Conservation (phyloP, 2,329 filamentous ascomycete genomes). For the Boeremia lycopersici region DNA sequence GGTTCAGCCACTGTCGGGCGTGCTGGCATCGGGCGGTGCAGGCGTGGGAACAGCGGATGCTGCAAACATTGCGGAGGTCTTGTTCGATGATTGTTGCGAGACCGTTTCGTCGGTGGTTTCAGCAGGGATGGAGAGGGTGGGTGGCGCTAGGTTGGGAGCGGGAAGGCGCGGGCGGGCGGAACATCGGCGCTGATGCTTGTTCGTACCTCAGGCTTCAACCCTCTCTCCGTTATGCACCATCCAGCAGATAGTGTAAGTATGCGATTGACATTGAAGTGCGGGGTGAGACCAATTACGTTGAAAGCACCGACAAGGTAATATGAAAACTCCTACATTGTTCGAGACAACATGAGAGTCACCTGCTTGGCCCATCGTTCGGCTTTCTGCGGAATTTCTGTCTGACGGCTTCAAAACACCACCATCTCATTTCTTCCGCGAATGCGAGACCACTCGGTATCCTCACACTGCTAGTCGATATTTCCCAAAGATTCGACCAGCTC, state of each 20-base stretch:
- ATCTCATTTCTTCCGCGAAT: not conserved
- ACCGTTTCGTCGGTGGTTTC: slow-evolving; percentile 20
- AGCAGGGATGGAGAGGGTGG: slow-evolving; percentile 6
- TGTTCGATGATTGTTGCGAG: slow-evolving; percentile 30
- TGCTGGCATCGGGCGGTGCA: not conserved
- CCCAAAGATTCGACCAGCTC: slow-evolving; percentile 21
- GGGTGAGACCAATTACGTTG: not conserved
- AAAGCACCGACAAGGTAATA: no score
- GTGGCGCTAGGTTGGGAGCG: slow-evolving; percentile 11
- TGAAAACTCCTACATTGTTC: not conserved
- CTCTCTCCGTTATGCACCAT: not conserved
- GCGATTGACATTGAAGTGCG: not conserved
- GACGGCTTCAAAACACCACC: not conserved
- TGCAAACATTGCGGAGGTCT: slow-evolving; percentile 16
- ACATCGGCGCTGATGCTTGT: slow-evolving; percentile 24
- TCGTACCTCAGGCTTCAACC: slow-evolving; percentile 21
- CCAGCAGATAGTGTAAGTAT: not conserved
- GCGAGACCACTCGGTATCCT: not conserved
- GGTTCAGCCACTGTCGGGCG: slow-evolving; percentile 1
- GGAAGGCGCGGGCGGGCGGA: slow-evolving; percentile 17
- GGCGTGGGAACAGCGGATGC: not conserved
- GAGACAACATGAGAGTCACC: not conserved
- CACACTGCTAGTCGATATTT: not conserved
- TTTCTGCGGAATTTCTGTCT: no score
- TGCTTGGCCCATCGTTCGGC: no score